Percentiles rank a stretch among this genome's conserved stretches.
These are phyloP conservation scores for Cladosporium colombiae DNA, from an alignment of 2,329 filamentous ascomycete species.

Conservation along the genomic window DNA sequence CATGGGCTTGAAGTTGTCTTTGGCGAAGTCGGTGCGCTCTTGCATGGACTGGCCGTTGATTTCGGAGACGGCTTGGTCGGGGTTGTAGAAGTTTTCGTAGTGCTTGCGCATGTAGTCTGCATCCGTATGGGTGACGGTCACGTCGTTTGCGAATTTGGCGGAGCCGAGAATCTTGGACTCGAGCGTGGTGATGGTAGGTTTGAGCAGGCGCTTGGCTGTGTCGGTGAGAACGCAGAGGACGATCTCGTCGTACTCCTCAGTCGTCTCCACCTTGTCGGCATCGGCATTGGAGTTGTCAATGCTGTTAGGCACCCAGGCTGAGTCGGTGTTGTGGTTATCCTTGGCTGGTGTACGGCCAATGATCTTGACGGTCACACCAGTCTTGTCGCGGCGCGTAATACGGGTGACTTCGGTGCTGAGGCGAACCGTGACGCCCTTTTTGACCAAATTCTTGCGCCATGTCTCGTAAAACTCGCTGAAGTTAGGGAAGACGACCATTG, in stretches of 20 bases:
- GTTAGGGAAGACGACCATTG: conserved; percentile 64
- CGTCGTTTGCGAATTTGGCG: conserved; percentile 69
- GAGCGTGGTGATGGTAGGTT: conserved; percentile 57
- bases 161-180: conserved; percentile 70
- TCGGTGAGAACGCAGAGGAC: conserved; percentile 64
- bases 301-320: conserved; percentile 43
- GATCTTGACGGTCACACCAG: conserved; percentile 53
- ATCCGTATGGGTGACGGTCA: conserved; percentile 70
- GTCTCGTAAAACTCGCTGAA: conserved; percentile 61
- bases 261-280: conserved; percentile 43
- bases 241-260: conserved; percentile 63
- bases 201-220: conserved; percentile 60
- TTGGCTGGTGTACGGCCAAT: conserved; percentile 46
- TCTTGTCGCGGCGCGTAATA: conserved; percentile 54
- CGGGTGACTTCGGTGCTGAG: conserved; percentile 58
- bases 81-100: conserved; percentile 64
- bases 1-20: conserved; percentile 62
- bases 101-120: conserved; percentile 65
- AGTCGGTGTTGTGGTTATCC: conserved; percentile 49
- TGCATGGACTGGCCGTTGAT: conserved; percentile 47
- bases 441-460: conserved; percentile 58
- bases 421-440: conserved; percentile 58
- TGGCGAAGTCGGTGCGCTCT: conserved; percentile 46
- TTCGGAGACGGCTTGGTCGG: conserved; percentile 46
- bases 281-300: conserved; percentile 42